Conservation (phyloP, 345 rosid species). For the Eucalyptus decipiens region DNA sequence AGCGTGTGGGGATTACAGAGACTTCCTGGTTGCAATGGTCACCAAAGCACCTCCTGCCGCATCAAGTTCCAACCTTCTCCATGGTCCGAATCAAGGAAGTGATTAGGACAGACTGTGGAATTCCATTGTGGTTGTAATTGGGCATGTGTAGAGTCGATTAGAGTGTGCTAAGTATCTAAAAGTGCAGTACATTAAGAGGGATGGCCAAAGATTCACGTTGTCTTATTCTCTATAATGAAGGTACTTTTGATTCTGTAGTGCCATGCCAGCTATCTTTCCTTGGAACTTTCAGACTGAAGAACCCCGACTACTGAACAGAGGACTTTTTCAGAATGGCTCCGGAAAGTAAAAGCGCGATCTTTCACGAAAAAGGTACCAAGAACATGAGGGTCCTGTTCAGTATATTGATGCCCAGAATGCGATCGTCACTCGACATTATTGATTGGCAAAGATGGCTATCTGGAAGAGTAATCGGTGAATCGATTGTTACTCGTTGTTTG, state of each 20-base stretch:
- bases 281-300: neutral
- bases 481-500: neutral
- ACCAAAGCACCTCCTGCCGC: neutral
- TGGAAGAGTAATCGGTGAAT: neutral
- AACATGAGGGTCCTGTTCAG: neutral
- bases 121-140: neutral
- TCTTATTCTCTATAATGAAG: neutral
- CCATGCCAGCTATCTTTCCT: neutral
- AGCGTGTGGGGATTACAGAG: constrained; percentile 33
- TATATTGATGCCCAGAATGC: neutral
- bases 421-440: neutral
- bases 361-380: neutral
- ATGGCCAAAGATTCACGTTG: neutral
- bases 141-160: neutral
- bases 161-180: neutral
- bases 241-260: neutral
- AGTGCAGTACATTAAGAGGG: neutral
- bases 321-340: neutral
- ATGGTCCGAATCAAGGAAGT: neutral
- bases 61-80: neutral
- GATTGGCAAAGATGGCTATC: neutral
- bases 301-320: neutral
- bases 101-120: neutral
- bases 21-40: constrained; percentile 37
- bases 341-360: neutral